These are phyloP conservation scores for Homolaphlyctis polyrhiza DNA, from an alignment of 371 early-diverging fungal species.

Conservation along the genomic window DNA sequence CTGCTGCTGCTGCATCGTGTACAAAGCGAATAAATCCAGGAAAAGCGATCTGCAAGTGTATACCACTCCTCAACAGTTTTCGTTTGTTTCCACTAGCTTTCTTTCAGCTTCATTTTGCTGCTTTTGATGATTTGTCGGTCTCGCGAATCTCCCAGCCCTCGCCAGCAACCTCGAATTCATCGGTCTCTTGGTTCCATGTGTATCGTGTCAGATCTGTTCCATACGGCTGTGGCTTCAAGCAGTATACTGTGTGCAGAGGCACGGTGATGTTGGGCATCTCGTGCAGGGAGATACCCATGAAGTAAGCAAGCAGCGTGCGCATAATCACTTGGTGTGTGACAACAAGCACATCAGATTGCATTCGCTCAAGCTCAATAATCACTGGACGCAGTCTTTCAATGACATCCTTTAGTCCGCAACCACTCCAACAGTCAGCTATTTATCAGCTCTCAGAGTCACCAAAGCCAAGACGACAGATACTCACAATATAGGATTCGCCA, in stretches of 20 bases:
- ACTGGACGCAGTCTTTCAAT: slow-evolving; percentile 76
- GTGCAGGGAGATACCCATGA: slow-evolving; percentile 63
- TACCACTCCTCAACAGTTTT: no score
- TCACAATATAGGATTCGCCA: slow-evolving; percentile 67
- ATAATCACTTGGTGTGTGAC: slow-evolving; percentile 61
- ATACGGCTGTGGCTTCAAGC: slow-evolving; percentile 71
- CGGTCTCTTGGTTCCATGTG: slow-evolving; percentile 30
- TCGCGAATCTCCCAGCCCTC: neutral
- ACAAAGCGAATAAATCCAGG: no score
- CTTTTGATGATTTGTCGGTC: neutral
- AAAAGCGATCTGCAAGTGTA: no score
- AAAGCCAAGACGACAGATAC: neutral
- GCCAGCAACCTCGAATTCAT: slow-evolving; percentile 30
- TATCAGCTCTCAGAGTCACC: neutral
- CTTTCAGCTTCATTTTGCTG: neutral
- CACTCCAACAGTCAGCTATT: neutral
- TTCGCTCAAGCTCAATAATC: slow-evolving; percentile 81
- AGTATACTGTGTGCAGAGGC: slow-evolving; percentile 57
- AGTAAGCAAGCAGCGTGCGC: slow-evolving; percentile 72
- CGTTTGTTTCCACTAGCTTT: no score
- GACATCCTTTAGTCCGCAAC: slow-evolving; percentile 51
- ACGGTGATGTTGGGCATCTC: slow-evolving; percentile 60
- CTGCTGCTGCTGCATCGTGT: no score
- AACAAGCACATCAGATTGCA: slow-evolving; percentile 67
- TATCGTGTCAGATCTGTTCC: slow-evolving; percentile 60